These are phyloP conservation scores for Nowakowskiella sp. DNA, from an alignment of 192 early-diverging fungal genomes.

Conservation along the genomic window DNA sequence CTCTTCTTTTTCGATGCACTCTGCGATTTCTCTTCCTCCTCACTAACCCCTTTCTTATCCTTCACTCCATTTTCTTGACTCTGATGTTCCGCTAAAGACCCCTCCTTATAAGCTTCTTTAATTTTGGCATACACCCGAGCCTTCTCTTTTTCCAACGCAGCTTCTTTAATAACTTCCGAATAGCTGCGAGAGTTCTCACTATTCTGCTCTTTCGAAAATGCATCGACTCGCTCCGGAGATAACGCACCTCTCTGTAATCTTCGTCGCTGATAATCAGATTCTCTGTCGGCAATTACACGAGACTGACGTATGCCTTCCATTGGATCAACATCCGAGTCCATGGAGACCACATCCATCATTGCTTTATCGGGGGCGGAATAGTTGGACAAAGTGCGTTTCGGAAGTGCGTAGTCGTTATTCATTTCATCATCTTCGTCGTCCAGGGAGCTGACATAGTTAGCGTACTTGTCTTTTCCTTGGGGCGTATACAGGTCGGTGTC, in stretches of 20 bases:
- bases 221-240: conserved; percentile 74
- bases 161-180: conserved; percentile 76
- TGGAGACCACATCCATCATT: conserved; percentile 53
- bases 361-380: conserved; percentile 79
- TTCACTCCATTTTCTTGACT: too few species aligned
- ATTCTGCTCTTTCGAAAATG: conserved; percentile 48
- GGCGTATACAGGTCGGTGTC: conserved; percentile 67
- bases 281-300: conserved; percentile 69
- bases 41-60: conserved; percentile 70
- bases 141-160: conserved; percentile 77
- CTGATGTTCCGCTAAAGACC: too few species aligned
- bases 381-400: conserved; percentile 48
- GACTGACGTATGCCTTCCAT: conserved; percentile 46
- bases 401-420: conserved; percentile 13
- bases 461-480: conserved; percentile 49
- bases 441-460: conserved; percentile 61
- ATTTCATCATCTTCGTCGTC: conserved; percentile 48
- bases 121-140: conserved; percentile 66
- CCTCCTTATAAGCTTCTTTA: conserved; percentile 56
- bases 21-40: conserved; percentile 50
- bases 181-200: conserved; percentile 57
- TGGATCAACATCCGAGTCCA: conserved; percentile 32
- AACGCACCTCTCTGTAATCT: conserved; percentile 61
- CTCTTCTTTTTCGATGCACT: conserved; percentile 48
- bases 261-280: conserved; percentile 66